Percentiles rank a stretch among this genome's conserved stretches.
These are phyloP conservation scores for Salvia rosmarinus DNA, from an alignment of 257 asterid genomes.

Conservation along the genomic window DNA sequence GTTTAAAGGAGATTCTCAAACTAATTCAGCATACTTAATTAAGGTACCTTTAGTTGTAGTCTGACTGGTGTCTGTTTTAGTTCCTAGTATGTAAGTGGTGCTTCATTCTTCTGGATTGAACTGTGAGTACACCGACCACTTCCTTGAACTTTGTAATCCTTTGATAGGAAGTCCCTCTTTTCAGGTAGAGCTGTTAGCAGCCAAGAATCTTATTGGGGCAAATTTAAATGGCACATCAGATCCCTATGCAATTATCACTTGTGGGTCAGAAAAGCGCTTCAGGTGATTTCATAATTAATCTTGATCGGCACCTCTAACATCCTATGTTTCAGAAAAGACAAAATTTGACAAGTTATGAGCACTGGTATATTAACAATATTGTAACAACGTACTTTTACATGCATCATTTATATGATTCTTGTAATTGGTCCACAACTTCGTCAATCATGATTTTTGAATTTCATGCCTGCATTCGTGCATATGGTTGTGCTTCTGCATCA, in stretches of 20 bases:
- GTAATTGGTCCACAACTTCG: neutral
- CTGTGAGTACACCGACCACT: neutral
- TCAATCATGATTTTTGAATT: neutral
- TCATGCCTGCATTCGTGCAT: slow-evolving; percentile 20
- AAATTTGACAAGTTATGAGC: neutral
- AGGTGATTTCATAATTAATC: slow-evolving; percentile 55
- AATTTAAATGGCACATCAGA: slow-evolving; percentile 95
- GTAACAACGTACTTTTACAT: neutral
- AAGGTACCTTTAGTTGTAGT: slow-evolving; percentile 54
- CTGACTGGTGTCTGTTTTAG: slow-evolving; percentile 15
- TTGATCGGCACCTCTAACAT: slow-evolving; percentile 27
- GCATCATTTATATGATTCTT: neutral
- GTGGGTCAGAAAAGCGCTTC: slow-evolving; percentile 87
- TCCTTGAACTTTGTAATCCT: slow-evolving; percentile 28
- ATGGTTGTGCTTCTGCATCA: too few relatives aligned
- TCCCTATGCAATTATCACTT: slow-evolving; percentile 90
- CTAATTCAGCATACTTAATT: slow-evolving; percentile 64
- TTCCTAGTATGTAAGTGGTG: slow-evolving; percentile 5
- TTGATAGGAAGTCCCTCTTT: slow-evolving; percentile 32
- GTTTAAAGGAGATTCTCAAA: slow-evolving; percentile 66
- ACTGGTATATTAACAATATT: neutral
- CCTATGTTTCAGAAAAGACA: slow-evolving; percentile 4
- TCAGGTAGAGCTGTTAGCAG: slow-evolving; percentile 90
- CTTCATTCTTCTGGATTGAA: slow-evolving; percentile 26
- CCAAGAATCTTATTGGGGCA: slow-evolving; percentile 91